These are phyloP conservation scores for Artemisia argyi DNA, from an alignment of 129 eudicot species.

Conservation along the genomic window DNA sequence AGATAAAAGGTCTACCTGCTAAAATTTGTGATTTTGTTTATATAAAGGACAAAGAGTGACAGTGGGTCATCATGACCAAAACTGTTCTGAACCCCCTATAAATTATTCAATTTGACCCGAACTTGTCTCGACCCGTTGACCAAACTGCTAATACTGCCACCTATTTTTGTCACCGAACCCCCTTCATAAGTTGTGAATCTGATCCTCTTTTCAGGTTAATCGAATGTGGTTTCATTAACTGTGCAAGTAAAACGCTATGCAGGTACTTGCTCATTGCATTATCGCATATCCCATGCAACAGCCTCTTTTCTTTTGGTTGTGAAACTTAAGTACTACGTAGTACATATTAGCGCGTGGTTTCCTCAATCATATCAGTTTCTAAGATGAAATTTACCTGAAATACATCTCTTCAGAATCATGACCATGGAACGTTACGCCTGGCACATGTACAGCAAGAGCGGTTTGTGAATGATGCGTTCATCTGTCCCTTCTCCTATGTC, in stretches of 20 bases:
- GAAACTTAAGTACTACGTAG: slow-evolving; percentile 47
- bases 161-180: not conserved
- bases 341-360: slow-evolving; percentile 55
- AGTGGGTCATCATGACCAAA: not conserved
- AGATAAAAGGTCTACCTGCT: too few species aligned
- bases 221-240: not conserved
- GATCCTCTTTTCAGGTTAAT: not conserved
- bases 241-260: not conserved
- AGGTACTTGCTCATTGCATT: slow-evolving; percentile 51
- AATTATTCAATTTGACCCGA: not conserved
- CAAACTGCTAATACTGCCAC: not conserved
- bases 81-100: not conserved
- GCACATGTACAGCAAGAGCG: not conserved
- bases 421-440: not conserved
- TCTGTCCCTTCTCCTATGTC: not conserved
- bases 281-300: slow-evolving; percentile 70
- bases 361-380: slow-evolving; percentile 46
- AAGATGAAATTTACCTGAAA: slow-evolving; percentile 23
- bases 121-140: not conserved
- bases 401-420: not conserved
- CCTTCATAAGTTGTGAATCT: not conserved
- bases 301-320: slow-evolving; percentile 42
- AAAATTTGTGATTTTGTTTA: not conserved
- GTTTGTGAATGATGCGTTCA: not conserved
- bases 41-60: not conserved